Evolutionary conservation across 2,329 filamentous ascomycete genomes (phyloP), one percentile per base, ranked within the genome.

Genomic region (Fusarium domesticum): DNA sequence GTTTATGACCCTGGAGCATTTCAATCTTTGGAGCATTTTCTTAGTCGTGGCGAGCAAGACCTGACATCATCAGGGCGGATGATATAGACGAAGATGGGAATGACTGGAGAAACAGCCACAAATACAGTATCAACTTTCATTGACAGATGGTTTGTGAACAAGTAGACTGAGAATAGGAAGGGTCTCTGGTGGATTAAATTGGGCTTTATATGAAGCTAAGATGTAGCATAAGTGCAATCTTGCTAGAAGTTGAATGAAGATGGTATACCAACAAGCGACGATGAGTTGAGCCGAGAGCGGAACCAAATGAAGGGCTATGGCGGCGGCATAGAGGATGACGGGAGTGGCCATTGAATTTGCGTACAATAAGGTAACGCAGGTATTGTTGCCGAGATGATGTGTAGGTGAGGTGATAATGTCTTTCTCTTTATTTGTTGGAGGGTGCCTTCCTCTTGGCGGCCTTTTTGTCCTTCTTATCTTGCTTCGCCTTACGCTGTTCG

Each of bases 401-500:
- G 15, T 18, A 15, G 16, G 31, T 14, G 28, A 37, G 11, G 8
- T 17, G 18, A 11, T 20, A 18, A 11, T 12, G 19, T 35, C 41
- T 18, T 43, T n/a, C 33, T 52, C 38, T 34, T 38, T 51, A 28
- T 28, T 28, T 28, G 23, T 12, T 12, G 14, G 23, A 8, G 3
- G 23, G 23, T n/a, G n/a, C 55, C 46, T 48, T 53, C 40, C 44
- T 44, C 20, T 50, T 56, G 28, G 59, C 63, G 38, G 69, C 64
- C 56, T 71, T 73, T 60, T 70, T 71, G 28, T 57, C 56, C 44
- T 70, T 66, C 39, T 66, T 68, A 28, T 66, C 64, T 42, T 69
- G 68, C 64, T 77, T 77, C 58, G 74, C 74, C 63, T 76, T 78
- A 61, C 69, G 75, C 63, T 83, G 79, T 58, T 79, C 76, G 14